A percentile compares a stretch with the other conserved stretches of the same genome.
phyloP scores from a whole-genome alignment of 257 asterid genomes.

The Petunia axillaris region DNA sequence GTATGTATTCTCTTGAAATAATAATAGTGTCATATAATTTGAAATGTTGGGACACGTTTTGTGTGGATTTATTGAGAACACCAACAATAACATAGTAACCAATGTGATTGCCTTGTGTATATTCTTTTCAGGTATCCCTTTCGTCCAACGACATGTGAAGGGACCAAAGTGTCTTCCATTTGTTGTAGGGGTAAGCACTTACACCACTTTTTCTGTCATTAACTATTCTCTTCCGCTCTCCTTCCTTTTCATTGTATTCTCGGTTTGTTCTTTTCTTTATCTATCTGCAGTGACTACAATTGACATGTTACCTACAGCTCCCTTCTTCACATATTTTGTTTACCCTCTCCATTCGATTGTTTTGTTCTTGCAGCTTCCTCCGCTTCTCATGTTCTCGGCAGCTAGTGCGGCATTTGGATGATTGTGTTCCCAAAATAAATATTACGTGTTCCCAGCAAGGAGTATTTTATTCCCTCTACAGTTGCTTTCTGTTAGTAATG shows the following conservation, averaged over 20 bases:
- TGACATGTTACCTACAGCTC: background rate
- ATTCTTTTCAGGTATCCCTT: slow-evolving; percentile 65
- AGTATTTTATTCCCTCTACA: background rate
- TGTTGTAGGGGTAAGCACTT: slow-evolving; percentile 58
- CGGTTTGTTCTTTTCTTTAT: background rate
- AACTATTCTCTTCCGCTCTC: no score
- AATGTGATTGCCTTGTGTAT: no score
- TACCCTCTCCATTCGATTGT: background rate
- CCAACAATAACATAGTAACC: no score
- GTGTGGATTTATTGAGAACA: no score
- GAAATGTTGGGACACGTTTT: no score
- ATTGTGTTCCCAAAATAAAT: no score
- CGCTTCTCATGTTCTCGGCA: slow-evolving; percentile 70
- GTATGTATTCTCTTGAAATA: no score
- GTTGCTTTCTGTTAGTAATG: background rate
- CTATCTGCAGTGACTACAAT: background rate
- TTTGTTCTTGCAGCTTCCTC: slow-evolving; percentile 57
- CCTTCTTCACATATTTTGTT: slow-evolving; percentile 3
- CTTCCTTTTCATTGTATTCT: slow-evolving; percentile 1
- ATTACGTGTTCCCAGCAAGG: no score
- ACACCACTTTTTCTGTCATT: background rate
- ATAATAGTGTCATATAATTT: no score
- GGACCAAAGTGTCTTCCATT: slow-evolving; percentile 79
- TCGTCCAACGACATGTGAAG: slow-evolving; percentile 58
- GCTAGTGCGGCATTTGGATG: slow-evolving; percentile 91